phyloP scores from a whole-genome alignment of 108 stramenopile species.

The Skeletonema grethae region DNA sequence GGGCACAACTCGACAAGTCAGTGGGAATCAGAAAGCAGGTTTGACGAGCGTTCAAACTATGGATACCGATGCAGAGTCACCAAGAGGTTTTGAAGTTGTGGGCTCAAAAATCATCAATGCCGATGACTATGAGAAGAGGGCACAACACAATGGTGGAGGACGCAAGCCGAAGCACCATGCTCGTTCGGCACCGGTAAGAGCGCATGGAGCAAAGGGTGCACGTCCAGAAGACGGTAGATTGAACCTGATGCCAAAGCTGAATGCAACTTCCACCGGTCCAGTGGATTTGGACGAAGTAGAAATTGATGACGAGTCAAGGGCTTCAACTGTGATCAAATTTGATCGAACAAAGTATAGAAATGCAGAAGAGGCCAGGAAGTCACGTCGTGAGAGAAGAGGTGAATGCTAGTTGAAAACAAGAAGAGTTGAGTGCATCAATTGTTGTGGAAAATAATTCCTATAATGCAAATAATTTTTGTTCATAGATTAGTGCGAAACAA shows the following conservation, averaged over 20 bases:
- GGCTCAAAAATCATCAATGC: constrained; percentile 3
- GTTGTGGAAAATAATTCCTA: too few relatives aligned
- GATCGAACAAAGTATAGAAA: constrained; percentile 43
- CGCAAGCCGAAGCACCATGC: not conserved
- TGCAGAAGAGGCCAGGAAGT: constrained; percentile 39
- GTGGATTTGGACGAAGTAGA: constrained; percentile 25
- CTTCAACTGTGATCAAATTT: constrained; percentile 16
- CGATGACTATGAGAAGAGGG: not conserved
- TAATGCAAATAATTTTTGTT: too few relatives aligned
- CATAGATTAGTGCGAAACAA: too few relatives aligned
- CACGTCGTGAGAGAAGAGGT: constrained; percentile 37
- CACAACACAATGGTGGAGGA: not conserved
- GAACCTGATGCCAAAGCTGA: constrained; percentile 21
- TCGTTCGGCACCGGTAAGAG: constrained; percentile 4
- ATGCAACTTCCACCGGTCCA: constrained; percentile 9
- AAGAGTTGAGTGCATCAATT: too few relatives aligned
- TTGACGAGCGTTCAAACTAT: constrained; percentile 27
- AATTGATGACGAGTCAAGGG: constrained; percentile 31
- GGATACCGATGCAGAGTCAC: constrained; percentile 29
- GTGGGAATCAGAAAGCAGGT: constrained; percentile 13
- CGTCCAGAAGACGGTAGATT: constrained; percentile 13
- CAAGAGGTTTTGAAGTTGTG: constrained; percentile 15
- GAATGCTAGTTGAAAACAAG: constrained; percentile 28
- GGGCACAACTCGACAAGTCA: constrained; percentile 58
- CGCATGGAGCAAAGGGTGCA: too few relatives aligned